Percentiles rank a stretch among this genome's conserved stretches.
These are phyloP conservation scores for Lignosus rhinocerotis DNA, from an alignment of 1,284 basidiomycete genomes.

Conservation along the genomic window DNA sequence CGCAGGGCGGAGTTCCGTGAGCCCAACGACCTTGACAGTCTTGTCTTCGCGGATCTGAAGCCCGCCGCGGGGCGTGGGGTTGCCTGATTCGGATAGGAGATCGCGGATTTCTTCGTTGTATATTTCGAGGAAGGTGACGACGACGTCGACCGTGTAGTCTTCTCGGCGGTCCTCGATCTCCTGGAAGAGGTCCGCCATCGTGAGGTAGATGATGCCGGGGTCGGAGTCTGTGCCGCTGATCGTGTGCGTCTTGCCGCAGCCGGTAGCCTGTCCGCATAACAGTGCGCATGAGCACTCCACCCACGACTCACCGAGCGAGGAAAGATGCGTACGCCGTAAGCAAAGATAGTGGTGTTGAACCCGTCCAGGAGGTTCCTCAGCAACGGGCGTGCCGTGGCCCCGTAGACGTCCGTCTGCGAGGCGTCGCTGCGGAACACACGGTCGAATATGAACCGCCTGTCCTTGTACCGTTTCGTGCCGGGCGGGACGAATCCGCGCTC, in stretches of 20 bases:
- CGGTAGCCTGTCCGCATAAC: slow-evolving; percentile 75
- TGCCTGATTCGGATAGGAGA: slow-evolving; percentile 77
- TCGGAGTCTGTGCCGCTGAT: slow-evolving; percentile 88
- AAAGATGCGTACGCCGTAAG: slow-evolving; percentile 82
- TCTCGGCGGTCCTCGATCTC: slow-evolving; percentile 83
- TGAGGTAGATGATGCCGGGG: slow-evolving; percentile 91
- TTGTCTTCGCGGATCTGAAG: slow-evolving; percentile 92
- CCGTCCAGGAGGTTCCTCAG: slow-evolving; percentile 85
- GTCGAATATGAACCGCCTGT: slow-evolving; percentile 95
- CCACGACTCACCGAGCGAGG: slow-evolving; percentile 11
- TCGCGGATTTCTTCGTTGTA: slow-evolving; percentile 99
- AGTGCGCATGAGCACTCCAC: slow-evolving; percentile 10
- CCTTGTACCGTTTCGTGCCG: slow-evolving; percentile 88
- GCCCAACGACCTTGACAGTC: slow-evolving; percentile 84
- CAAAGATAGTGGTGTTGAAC: slow-evolving; percentile 97
- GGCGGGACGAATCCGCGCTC: slow-evolving; percentile 81
- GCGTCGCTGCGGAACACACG: slow-evolving; percentile 82
- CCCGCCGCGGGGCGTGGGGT: slow-evolving; percentile 72
- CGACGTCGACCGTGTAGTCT: slow-evolving; percentile 82
- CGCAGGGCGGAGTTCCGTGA: slow-evolving; percentile 77
- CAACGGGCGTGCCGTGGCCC: slow-evolving; percentile 81
- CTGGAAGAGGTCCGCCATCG: slow-evolving; percentile 95
- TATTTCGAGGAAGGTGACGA: slow-evolving; percentile 94
- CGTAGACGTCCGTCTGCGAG: slow-evolving; percentile 84
- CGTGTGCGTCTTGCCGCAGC: slow-evolving; percentile 97